Base-by-base conservation (phyloP, 768 basidiomycete species). In the Pseudohyphozyma bogoriensis region DNA sequence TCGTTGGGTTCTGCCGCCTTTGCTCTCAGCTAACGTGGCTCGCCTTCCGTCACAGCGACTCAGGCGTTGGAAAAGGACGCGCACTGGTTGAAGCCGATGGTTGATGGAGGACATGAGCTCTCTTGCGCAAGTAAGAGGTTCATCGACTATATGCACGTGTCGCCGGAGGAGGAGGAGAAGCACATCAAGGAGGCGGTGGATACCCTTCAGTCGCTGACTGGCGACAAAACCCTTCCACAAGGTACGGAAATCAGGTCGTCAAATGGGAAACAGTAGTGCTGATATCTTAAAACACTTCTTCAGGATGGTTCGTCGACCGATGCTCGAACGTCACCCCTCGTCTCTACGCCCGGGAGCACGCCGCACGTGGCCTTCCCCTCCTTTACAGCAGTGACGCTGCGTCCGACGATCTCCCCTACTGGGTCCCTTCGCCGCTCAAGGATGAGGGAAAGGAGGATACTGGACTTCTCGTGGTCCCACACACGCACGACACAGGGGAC, bases 151-250 rank as follows among this genome's bases (percentile, higher is more conserved):
- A 36, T 64, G n/a, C 47, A 62, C 44, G 55, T 65, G 15, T 40
- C 52, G 15, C 68, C 70, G 5, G 65, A 62, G 37, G 67, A 62
- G 24, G 70, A 69, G 50, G 65, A 70, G 37, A 16, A 44, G 32
- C 46, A 67, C 35, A 67, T 72, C 46, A 31, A 58, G 3, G 56
- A 65, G 31, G 62, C 64, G 18, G 63, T 72, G 55, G 70, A 66
- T n/a, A 62, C 56, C n/a, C 59, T 72, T 16, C 65, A 71, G 39
- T 56, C 60, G 40, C 31, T 68, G 15, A 68, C 67, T 0, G 69
- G 69, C 31, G 67, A 70, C 54, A 66, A 64, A 49, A 62, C 61
- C 4, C 29, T 69, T 26, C 68, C 68, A 8, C 57, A 60, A 37
- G 68, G 68, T 69, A 22, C 24, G 58, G 40, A 9, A 4, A 13